Percentiles rank a stretch among this genome's conserved stretches.
These are phyloP conservation scores for Hypoxylon perforatum DNA, from an alignment of 495 filamentous ascomycete genomes.

Conservation along the genomic window DNA sequence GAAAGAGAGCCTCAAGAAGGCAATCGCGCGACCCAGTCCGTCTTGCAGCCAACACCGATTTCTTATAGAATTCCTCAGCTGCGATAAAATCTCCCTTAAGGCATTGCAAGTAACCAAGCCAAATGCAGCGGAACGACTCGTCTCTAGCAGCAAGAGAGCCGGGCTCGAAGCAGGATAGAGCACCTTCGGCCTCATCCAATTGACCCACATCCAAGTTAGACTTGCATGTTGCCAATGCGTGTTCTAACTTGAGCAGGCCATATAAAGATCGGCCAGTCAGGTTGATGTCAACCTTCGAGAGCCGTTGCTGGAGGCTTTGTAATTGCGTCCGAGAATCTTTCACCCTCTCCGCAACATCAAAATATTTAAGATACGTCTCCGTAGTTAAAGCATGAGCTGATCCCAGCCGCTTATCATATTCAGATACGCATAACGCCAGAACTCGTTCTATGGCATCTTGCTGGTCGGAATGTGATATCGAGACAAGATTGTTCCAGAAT, in stretches of 20 bases:
- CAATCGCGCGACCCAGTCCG: constrained; percentile 45
- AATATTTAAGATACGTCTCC: constrained; percentile 44
- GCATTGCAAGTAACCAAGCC: constrained; percentile 47
- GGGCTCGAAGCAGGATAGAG: constrained; percentile 32
- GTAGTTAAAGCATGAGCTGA: constrained; percentile 38
- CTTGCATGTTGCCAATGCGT: constrained; percentile 46
- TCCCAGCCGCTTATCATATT: constrained; percentile 39
- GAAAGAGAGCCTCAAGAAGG: constrained; percentile 44
- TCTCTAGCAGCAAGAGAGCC: constrained; percentile 37
- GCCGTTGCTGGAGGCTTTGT: constrained; percentile 28
- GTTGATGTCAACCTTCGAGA: constrained; percentile 27
- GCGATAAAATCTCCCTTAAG: constrained; percentile 30
- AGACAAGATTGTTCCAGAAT: constrained; percentile 44
- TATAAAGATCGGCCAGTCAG: constrained; percentile 26
- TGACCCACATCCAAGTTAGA: constrained; percentile 30
- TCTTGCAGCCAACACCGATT: constrained; percentile 42
- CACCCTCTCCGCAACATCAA: constrained; percentile 42
- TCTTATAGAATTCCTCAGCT: constrained; percentile 38
- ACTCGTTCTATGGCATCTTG: constrained; percentile 36
- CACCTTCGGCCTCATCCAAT: constrained; percentile 42
- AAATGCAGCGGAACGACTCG: constrained; percentile 44
- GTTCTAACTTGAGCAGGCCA: constrained; percentile 43
- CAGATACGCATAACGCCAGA: constrained; percentile 39
- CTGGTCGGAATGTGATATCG: constrained; percentile 36
- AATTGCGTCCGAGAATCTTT: constrained; percentile 38